A percentile compares a stretch with the other conserved stretches of the same genome.
Conservation (phyloP, 257 asterid genomes). For the Echites panduratus region DNA sequence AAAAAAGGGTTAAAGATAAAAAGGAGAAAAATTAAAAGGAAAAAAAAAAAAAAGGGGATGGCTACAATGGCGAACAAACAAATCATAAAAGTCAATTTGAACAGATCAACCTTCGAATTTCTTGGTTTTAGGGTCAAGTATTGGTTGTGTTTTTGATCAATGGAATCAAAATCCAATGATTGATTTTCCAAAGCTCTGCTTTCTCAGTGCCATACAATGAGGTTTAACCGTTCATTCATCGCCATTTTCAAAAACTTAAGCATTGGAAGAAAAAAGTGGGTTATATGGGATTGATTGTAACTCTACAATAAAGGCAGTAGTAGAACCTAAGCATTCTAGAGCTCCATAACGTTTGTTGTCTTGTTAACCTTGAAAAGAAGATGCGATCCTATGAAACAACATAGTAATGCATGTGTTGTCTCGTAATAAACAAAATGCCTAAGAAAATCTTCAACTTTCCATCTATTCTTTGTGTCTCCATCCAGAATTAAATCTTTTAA, state of each 20-base stretch:
- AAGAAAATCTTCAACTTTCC: neutral
- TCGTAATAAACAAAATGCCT: neutral
- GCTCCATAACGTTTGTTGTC: neutral
- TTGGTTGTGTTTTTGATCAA: slow-evolving; percentile 7
- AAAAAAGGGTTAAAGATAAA: slow-evolving; percentile 13
- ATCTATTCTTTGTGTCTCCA: too few relatives aligned
- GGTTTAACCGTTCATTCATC: slow-evolving; percentile 20
- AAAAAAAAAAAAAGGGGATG: slow-evolving; percentile 26
- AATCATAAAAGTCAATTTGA: slow-evolving; percentile 56
- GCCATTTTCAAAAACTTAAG: slow-evolving; percentile 9
- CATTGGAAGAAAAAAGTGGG: neutral
- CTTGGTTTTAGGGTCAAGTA: slow-evolving; percentile 46
- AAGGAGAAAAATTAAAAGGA: slow-evolving; percentile 9
- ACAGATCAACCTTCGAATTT: slow-evolving; percentile 47
- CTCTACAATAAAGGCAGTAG: neutral
- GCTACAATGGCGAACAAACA: slow-evolving; percentile 70
- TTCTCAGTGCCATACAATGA: slow-evolving; percentile 32
- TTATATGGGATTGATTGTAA: neutral
- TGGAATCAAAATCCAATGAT: slow-evolving; percentile 74
- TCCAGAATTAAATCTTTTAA: too few relatives aligned
- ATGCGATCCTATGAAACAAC: too few relatives aligned
- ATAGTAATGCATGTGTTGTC: too few relatives aligned
- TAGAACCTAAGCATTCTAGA: neutral
- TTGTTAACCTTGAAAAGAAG: neutral
- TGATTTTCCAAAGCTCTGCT: slow-evolving; percentile 40